A percentile compares a stretch with the other conserved stretches of the same genome.
Conservation (phyloP, 164 flowering plant genomes). For the Stephania yunnanensis region DNA sequence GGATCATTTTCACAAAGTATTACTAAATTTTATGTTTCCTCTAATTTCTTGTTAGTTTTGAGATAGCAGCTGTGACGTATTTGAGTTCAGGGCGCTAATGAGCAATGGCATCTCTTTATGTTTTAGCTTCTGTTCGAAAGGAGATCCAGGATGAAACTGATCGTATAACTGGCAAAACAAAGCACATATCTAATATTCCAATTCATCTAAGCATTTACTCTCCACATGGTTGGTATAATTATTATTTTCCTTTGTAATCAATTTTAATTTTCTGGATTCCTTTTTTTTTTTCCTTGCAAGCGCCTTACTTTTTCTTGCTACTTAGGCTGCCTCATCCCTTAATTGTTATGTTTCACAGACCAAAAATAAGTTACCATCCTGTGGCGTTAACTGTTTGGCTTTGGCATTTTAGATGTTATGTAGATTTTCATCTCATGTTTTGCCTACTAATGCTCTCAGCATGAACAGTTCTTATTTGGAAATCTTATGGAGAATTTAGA, state of each 20-base stretch:
- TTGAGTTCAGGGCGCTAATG: background rate
- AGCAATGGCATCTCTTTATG: background rate
- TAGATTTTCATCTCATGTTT: background rate
- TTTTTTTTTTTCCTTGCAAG: background rate
- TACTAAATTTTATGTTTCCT: background rate
- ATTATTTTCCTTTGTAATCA: background rate
- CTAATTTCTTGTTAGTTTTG: background rate
- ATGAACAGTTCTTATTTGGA: background rate
- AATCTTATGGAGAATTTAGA: background rate
- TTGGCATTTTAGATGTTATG: background rate
- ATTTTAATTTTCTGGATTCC: background rate
- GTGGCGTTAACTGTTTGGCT: background rate
- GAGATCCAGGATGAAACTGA: slow-evolving; percentile 78
- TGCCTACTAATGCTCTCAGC: background rate
- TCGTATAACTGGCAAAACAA: slow-evolving; percentile 52
- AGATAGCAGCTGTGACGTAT: background rate
- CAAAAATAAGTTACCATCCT: background rate
- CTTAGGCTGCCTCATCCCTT: background rate
- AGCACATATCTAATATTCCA: slow-evolving; percentile 58
- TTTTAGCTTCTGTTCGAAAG: slow-evolving; percentile 73
- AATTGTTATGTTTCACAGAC: background rate
- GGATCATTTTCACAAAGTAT: background rate
- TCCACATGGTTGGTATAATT: slow-evolving; percentile 45
- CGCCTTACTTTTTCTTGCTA: background rate
- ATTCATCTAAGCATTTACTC: slow-evolving; percentile 72